Evolutionary conservation across 2,329 filamentous ascomycete genomes (phyloP), one percentile per base, ranked within the genome.

Genomic region (Aspergillus uvarum): DNA sequence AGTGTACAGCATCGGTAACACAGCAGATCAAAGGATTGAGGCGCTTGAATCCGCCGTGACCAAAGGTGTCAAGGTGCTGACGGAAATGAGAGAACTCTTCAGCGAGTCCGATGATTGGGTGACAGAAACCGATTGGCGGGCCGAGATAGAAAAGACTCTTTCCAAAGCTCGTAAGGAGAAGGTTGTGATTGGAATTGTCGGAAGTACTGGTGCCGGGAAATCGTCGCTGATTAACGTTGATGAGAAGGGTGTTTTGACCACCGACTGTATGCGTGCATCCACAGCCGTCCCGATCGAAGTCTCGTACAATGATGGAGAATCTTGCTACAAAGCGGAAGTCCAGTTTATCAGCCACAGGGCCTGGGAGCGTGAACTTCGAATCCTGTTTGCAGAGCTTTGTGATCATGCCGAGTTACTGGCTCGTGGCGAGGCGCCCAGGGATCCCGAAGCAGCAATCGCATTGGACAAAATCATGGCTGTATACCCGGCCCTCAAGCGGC

Each of bases 251-350:
- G n/a, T n/a, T n/a, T n/a, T n/a, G n/a, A n/a, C n/a, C n/a, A n/a
- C n/a, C n/a, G n/a, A 83, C 63, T 85, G 85, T 67, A 84, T 87
- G 80, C 75, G 83, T 29, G 85, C 86, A 0, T 88, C 85, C 59
- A 89, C 86, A 0, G 84, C 85, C 0, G 83, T 85, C 0, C 80
- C 86, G 0, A 88, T 85, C 0, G 85, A 88, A 65, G 79, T 89
- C 1, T 81, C 80, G 0, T 87, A 79, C 71, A 88, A 88, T 54
- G 16, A 78, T 24, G 79, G 74, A 7, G 67, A 76, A 0, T 68
- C 80, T 4, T 70, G 76, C 0, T 88, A 87, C 63, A 72, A 76
- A 2, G 85, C 83, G 0, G 80, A 85, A 51, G 78, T 89, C 12
- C 81, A 87, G 54, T 88, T 88, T 66, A 82, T 88, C 51, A 71